phyloP scores from a whole-genome alignment of 176 grass and related monocot species.

The Guadua angustifolia region DNA sequence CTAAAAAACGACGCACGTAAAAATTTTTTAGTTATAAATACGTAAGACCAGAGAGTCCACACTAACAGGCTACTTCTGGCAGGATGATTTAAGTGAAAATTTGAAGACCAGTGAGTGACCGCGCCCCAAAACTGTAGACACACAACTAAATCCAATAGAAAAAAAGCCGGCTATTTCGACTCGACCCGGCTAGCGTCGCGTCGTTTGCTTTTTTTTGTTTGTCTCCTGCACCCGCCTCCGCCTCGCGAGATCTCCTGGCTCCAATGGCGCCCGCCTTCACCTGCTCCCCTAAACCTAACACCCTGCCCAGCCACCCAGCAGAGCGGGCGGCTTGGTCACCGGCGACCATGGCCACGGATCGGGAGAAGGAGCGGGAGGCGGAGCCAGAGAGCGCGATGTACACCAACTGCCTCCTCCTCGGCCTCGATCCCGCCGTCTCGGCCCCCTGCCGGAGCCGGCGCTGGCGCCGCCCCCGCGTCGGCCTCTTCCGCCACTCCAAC shows the following conservation, averaged over 20 bases:
- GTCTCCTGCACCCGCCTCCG: not conserved
- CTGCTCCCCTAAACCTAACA: conserved; percentile 32
- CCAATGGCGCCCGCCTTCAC: conserved; percentile 28
- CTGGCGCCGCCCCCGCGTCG: conserved; percentile 56
- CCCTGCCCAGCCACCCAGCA: not conserved
- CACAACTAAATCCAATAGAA: not conserved
- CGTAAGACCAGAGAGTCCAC: no score
- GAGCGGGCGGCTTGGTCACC: not conserved
- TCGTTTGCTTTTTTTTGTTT: not conserved
- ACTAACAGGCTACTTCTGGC: no score
- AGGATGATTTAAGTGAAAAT: not conserved
- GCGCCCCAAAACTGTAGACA: not conserved
- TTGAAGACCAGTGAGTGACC: not conserved
- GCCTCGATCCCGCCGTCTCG: conserved; percentile 88
- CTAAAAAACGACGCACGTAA: no score
- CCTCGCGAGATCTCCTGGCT: conserved; percentile 45
- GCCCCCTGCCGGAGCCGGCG: conserved; percentile 47
- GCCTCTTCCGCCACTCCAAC: conserved; percentile 94
- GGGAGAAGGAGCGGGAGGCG: conserved; percentile 98
- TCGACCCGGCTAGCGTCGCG: not conserved
- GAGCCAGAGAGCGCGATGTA: conserved; percentile 99
- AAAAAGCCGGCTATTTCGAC: not conserved
- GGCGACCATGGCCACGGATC: conserved; percentile 82
- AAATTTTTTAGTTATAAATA: no score
- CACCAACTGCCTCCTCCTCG: conserved; percentile 97